A percentile compares a stretch with the other conserved stretches of the same genome.
These are phyloP conservation scores for Didymella sp. DNA, from an alignment of 2,329 filamentous ascomycete species.

Conservation along the genomic window DNA sequence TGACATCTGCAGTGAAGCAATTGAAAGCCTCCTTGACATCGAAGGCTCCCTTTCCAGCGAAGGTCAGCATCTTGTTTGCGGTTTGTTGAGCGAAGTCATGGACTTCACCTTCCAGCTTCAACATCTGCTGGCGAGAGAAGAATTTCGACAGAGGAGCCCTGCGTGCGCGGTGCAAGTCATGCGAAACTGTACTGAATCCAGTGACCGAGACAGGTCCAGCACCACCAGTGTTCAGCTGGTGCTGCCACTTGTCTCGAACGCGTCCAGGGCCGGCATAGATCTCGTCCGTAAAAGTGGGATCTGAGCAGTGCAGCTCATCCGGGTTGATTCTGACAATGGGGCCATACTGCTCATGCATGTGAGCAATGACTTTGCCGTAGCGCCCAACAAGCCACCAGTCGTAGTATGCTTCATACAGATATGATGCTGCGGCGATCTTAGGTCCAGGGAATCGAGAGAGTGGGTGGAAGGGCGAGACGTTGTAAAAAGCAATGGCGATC, in stretches of 20 bases:
- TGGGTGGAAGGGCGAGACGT: constrained; percentile 35
- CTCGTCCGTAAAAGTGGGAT: constrained; percentile 43
- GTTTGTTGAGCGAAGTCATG: constrained; percentile 28
- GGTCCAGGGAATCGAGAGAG: constrained; percentile 38
- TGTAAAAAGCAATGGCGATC: constrained; percentile 30
- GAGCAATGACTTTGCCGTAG: constrained; percentile 45
- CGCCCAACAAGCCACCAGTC: constrained; percentile 38
- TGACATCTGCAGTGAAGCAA: constrained; percentile 38
- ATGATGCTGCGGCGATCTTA: constrained; percentile 38
- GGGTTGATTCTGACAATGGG: constrained; percentile 45
- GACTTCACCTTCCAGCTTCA: constrained; percentile 35
- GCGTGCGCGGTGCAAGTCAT: constrained; percentile 44
- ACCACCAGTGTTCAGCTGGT: constrained; percentile 37
- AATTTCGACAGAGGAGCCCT: constrained; percentile 45
- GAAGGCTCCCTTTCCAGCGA: constrained; percentile 30
- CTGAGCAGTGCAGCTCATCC: constrained; percentile 43
- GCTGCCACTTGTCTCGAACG: constrained; percentile 33
- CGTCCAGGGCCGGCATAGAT: constrained; percentile 42
- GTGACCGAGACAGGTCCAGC: constrained; percentile 33
- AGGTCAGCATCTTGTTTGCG: constrained; percentile 28
- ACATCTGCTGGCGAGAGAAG: constrained; percentile 45
- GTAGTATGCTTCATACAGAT: constrained; percentile 41
- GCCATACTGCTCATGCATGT: constrained; percentile 46
- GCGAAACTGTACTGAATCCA: constrained; percentile 37
- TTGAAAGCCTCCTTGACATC: constrained; percentile 41